These are phyloP conservation scores for Furcasterigmium furcatum DNA, from an alignment of 2,329 filamentous ascomycete species.

Conservation along the genomic window DNA sequence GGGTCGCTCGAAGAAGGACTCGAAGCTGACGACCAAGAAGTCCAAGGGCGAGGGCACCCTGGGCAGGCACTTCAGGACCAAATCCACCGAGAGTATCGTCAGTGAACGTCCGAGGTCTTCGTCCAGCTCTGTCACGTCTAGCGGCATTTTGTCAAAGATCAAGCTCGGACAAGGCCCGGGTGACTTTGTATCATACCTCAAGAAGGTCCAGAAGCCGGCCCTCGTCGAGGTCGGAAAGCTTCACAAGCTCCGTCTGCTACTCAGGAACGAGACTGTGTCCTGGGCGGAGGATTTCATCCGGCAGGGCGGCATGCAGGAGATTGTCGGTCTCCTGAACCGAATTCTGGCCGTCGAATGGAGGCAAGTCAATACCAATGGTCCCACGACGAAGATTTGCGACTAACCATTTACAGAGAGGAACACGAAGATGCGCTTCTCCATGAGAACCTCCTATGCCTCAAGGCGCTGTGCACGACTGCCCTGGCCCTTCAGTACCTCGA, in stretches of 20 bases:
- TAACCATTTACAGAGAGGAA: slow-evolving; percentile 65
- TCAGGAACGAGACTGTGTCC: slow-evolving; percentile 90
- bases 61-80: slow-evolving; percentile 64
- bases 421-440: slow-evolving; percentile 92
- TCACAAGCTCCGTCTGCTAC: slow-evolving; percentile 83
- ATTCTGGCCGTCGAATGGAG: slow-evolving; percentile 97
- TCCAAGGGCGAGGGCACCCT: slow-evolving; percentile 62
- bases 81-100: slow-evolving; percentile 68
- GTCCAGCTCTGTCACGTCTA: slow-evolving; percentile 51
- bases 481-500: slow-evolving; percentile 79
- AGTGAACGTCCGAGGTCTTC: slow-evolving; percentile 50
- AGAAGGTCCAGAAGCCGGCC: slow-evolving; percentile 77
- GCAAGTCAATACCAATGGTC: slow-evolving; percentile 43
- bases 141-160: slow-evolving; percentile 61
- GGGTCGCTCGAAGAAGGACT: slow-evolving; percentile 60
- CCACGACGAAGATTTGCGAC: slow-evolving; percentile 1
- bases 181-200: slow-evolving; percentile 84
- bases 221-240: slow-evolving; percentile 89
- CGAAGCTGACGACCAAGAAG: slow-evolving; percentile 71
- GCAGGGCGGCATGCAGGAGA: slow-evolving; percentile 88
- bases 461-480: slow-evolving; percentile 89
- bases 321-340: slow-evolving; percentile 81
- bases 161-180: slow-evolving; percentile 72
- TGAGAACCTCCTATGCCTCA: slow-evolving; percentile 88
- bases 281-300: slow-evolving; percentile 94